Percentiles rank a stretch among this genome's conserved stretches.
Conservation (phyloP, 2,329 filamentous ascomycete genomes). For the Zarea fungicola region DNA sequence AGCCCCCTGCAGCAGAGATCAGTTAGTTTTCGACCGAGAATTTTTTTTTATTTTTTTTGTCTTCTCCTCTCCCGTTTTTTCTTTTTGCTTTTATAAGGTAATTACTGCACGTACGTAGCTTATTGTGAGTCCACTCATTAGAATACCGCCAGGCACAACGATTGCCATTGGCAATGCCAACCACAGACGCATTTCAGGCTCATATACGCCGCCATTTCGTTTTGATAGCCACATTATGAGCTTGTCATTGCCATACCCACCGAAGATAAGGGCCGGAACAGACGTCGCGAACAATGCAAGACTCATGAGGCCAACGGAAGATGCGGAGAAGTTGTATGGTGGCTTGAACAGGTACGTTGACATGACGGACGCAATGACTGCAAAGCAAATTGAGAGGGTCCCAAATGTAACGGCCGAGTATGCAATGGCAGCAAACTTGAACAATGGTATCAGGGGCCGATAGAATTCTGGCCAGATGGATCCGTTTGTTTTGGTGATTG, state of each 20-base stretch:
- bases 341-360: conserved; percentile 15
- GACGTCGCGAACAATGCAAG: conserved; percentile 29
- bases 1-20: conserved; percentile 18
- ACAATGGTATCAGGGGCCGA: neutral
- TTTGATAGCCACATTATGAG: conserved; percentile 30
- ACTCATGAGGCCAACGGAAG: conserved; percentile 21
- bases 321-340: conserved; percentile 25
- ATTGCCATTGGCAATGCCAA: conserved; percentile 28
- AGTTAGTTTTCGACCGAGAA: too few relatives aligned
- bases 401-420: conserved; percentile 4
- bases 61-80: too few relatives aligned
- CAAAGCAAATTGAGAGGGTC: neutral
- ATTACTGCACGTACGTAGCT: neutral
- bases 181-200: conserved; percentile 40
- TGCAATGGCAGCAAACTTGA: neutral
- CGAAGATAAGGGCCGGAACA: conserved; percentile 30
- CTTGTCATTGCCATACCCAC: conserved; percentile 32
- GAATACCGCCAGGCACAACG: conserved; percentile 25
- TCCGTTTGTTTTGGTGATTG: neutral
- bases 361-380: neutral
- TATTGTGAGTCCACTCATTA: conserved; percentile 28
- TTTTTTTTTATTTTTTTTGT: too few relatives aligned
- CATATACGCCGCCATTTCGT: conserved; percentile 34
- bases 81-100: neutral
- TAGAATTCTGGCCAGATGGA: neutral